Base-by-base conservation (phyloP, 1,139 yeast species). In the Saccharomyces pastorianus region DNA sequence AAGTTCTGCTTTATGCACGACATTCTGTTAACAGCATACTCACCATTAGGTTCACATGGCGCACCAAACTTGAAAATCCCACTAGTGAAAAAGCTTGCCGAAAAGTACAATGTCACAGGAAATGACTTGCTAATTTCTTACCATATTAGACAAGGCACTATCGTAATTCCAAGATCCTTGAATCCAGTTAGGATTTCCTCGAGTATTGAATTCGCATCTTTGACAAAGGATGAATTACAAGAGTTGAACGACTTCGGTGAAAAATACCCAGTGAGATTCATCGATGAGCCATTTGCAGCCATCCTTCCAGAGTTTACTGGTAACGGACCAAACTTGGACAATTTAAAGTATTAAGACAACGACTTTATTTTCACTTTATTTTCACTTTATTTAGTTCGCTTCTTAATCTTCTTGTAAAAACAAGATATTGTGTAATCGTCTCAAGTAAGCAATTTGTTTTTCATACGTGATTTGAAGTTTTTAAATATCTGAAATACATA, bases 31-130 rank as follows among this genome's bases (percentile, higher is more conserved):
- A 80, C 77, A 54, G 84, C 85, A 7, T 83, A 79, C 64, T 81
- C 85, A 8, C 87, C 87, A 48, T 72, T 82, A 60, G 87, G 86
- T 9, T 75, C 82, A 4, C 61, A 67, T 20, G 80, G 80, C 51
- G 81, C 84, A 9, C 85, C 85, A 52, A 69, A 79, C 51, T 64
- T 78, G 59, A 73, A 77, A 58, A 69, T 78, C 52, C 75, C 75
- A 47, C 59, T 71, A 3, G 74, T 82, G 3, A 56, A 64, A 23
- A 67, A 70, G 28, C 60, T 82, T 55, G 80, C 82, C 44, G 63
- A 73, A 48, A 79, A 78, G 64, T 72, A 81, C 60, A 61, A 66
- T 11, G 76, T 72, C 28, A 65, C 71, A 14, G 73, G 79, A 1
- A 79, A 77, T 20, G 78, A 76, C 55, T 72, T 82, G 9, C 68